phyloP scores from a whole-genome alignment of 129 eudicot genomes.

The Ambrosia trifida region DNA sequence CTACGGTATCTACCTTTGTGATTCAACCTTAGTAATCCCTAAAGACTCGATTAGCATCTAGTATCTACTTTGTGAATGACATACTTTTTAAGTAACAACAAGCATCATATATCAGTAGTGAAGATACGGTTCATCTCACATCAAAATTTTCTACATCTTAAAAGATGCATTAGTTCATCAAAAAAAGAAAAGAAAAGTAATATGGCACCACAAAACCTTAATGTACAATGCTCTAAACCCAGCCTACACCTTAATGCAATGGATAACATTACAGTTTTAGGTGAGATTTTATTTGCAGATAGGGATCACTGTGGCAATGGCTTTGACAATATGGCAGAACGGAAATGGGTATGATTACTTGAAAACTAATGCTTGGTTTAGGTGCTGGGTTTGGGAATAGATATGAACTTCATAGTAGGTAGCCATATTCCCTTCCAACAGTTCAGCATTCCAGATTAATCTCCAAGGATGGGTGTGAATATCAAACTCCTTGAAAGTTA shows the following conservation, averaged over 20 bases:
- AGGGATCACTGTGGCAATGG: neutral
- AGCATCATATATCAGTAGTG: constrained; percentile 2
- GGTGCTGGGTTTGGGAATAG: neutral
- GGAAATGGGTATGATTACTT: neutral
- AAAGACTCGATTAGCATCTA: too few relatives aligned
- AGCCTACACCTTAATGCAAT: constrained; percentile 1
- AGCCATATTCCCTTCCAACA: neutral
- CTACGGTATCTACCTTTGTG: neutral
- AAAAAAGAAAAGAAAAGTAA: neutral
- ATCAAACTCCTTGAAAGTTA: neutral
- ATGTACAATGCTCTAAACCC: constrained; percentile 4
- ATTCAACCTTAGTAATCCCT: too few relatives aligned
- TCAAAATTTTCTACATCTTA: too few relatives aligned
- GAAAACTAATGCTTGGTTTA: neutral
- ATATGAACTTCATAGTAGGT: constrained; percentile 3
- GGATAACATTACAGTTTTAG: neutral
- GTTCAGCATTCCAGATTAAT: neutral
- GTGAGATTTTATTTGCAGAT: neutral
- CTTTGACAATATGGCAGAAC: neutral
- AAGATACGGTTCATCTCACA: neutral
- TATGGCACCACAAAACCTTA: neutral
- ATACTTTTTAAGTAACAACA: neutral
- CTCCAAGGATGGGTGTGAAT: neutral
- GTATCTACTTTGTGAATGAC: neutral
- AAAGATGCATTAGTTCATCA: neutral